phyloP scores from a whole-genome alignment of 257 asterid species.

The Osmanthus fragrans region DNA sequence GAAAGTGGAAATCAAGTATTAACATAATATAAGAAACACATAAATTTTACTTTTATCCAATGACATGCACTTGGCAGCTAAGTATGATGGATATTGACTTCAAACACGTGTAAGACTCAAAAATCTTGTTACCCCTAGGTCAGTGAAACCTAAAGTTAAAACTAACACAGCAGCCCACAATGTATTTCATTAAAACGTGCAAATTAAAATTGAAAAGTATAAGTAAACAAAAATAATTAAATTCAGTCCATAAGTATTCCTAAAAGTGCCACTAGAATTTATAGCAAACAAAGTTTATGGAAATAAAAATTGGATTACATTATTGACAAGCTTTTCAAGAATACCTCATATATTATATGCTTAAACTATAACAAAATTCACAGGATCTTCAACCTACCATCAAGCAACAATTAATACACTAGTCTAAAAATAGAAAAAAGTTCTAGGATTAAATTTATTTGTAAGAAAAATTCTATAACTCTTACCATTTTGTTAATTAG shows the following conservation, averaged over 20 bases:
- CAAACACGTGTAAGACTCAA: not conserved
- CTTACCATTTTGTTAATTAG: no score
- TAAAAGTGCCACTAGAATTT: not conserved
- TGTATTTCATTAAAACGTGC: no score
- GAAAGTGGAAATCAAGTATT: not conserved
- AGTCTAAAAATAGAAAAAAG: no score
- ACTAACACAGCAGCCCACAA: not conserved
- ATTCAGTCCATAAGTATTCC: conserved; percentile 1
- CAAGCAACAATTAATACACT: not conserved
- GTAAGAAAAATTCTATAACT: no score
- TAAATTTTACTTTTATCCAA: not conserved
- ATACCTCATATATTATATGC: not conserved
- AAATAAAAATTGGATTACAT: not conserved
- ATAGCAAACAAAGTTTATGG: not conserved
- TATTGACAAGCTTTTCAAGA: not conserved
- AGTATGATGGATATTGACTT: not conserved
- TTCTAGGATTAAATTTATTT: no score
- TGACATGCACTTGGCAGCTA: not conserved
- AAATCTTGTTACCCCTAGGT: not conserved
- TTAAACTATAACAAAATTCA: not conserved
- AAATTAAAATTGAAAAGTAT: not conserved
- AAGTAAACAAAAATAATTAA: not conserved
- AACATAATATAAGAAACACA: not conserved
- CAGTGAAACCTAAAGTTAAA: not conserved
- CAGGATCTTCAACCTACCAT: conserved; percentile 3